Conservation (phyloP, 2,329 filamentous ascomycete species). For the Helotiales sp. region DNA sequence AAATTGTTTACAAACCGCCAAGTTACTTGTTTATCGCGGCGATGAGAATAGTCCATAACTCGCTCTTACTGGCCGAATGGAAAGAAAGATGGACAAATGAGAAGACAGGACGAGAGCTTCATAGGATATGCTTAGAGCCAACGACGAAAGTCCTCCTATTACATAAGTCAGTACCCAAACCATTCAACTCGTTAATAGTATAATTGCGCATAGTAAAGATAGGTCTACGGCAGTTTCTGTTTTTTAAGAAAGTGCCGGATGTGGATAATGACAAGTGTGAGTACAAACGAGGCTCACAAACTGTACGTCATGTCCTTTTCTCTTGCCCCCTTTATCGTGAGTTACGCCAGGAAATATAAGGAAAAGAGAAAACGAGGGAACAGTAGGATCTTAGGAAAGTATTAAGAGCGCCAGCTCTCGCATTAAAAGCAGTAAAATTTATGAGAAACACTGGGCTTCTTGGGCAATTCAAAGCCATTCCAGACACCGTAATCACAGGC, state of each 20-base stretch:
- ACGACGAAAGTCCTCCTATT: slow-evolving; percentile 11
- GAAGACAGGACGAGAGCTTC: slow-evolving; percentile 22
- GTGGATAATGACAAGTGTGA: slow-evolving; percentile 21
- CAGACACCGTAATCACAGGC: too few species aligned
- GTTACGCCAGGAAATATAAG: slow-evolving; percentile 17
- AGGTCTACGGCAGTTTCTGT: slow-evolving; percentile 1
- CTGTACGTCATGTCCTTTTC: slow-evolving; percentile 22
- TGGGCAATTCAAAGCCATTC: not conserved
- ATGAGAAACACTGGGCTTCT: not conserved
- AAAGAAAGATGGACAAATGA: slow-evolving; percentile 16
- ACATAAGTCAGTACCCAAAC: not conserved
- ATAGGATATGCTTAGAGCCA: slow-evolving; percentile 13
- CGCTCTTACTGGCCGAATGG: slow-evolving; percentile 17
- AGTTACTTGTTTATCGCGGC: slow-evolving; percentile 15
- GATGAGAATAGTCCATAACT: slow-evolving; percentile 21
- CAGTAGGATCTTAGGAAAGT: slow-evolving; percentile 22
- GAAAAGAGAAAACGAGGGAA: slow-evolving; percentile 1
- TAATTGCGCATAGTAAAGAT: slow-evolving; percentile 17
- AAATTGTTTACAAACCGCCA: slow-evolving; percentile 20
- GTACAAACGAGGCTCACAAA: slow-evolving; percentile 22
- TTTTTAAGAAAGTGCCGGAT: slow-evolving; percentile 13
- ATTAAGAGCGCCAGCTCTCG: slow-evolving; percentile 24
- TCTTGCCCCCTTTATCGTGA: slow-evolving; percentile 24
- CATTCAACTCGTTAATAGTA: slow-evolving; percentile 12
- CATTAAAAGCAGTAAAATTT: slow-evolving; percentile 23